Base-by-base conservation (phyloP, 2,329 filamentous ascomycete genomes). In the Claviceps sp. region DNA sequence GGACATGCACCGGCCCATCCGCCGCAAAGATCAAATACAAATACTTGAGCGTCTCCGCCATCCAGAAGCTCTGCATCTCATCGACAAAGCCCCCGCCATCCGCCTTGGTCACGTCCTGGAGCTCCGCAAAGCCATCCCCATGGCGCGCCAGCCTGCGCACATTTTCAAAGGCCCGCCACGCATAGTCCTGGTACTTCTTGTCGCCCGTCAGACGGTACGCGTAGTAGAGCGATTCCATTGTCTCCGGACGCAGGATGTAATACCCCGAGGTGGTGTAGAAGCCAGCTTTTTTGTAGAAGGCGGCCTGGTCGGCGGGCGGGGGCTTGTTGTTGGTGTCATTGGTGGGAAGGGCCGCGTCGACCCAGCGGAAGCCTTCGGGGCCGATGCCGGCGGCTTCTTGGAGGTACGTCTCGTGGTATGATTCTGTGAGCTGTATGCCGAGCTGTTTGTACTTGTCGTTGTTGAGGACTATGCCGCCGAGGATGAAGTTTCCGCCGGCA, bases 1-100 rank as follows among this genome's bases (percentile, higher is more conserved):
- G 75, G 59, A 73, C 74, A 4, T 79, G 76, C 60, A 73, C 75
- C 2, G 65, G 62, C 2, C 74, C 79, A 36, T 87, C 84, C 63
- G 68, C 70, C 0, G 78, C 74, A 62, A 82, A 80, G 54, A 87
- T 85, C 59, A 94, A 65, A 68, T 87, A 94, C 52, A 77, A 72
- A 65, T 94, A 94, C 74, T 95, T 95, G 65, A 95, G 64, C 56
- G 89, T 85, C 71, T 95, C 89, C 0, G 89, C 88, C 65, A 94
- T 89, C 72, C 86, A 83, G 70, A 93, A 95, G 60, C 85, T 90
- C 69, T 95, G 87, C 73, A 91, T 85, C 64, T 84, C 83, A 64
- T 95, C 79, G 43, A 67, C 66, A 54, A 76, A 80, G 0, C 68
- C 66, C 1, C 85, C 85, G 9, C 86, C 87, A 34, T 72, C 73